These are phyloP conservation scores for Gleditsia sinensis DNA, from an alignment of 306 rosid species.

Conservation along the genomic window DNA sequence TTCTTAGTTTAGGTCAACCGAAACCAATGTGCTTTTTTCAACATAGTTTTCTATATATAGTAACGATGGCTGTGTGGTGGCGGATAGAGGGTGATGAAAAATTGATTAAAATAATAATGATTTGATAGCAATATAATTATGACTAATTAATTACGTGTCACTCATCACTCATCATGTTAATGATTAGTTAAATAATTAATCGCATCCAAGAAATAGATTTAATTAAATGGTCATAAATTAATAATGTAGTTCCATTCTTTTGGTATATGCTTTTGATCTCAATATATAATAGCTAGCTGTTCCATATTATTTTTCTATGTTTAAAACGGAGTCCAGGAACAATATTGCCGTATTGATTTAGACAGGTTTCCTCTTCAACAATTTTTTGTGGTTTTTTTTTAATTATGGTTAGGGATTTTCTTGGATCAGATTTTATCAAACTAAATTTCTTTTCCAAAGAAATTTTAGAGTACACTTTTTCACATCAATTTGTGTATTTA, in stretches of 20 bases:
- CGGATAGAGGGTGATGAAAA: slow-evolving; percentile 25
- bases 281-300: not conserved
- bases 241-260: not conserved
- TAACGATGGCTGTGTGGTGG: not conserved
- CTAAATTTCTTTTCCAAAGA: too few relatives aligned
- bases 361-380: not conserved
- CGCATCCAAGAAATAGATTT: not conserved
- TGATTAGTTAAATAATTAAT: slow-evolving; percentile 23
- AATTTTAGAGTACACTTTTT: too few relatives aligned
- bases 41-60: slow-evolving; percentile 26
- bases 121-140: slow-evolving; percentile 39
- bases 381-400: not conserved
- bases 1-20: slow-evolving; percentile 34
- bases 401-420: too few relatives aligned
- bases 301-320: not conserved
- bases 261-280: not conserved
- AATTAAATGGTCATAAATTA: slow-evolving; percentile 19
- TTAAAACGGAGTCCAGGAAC: not conserved
- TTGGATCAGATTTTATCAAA: too few relatives aligned
- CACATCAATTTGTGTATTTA: too few relatives aligned
- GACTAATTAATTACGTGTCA: slow-evolving; percentile 43
- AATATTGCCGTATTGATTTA: not conserved
- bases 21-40: slow-evolving; percentile 30
- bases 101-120: slow-evolving; percentile 10
- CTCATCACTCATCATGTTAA: slow-evolving; percentile 30